Evolutionary conservation across 441 rosid genomes (phyloP), one percentile per base, ranked within the genome.

Genomic region (Jatropha podagrica): DNA sequence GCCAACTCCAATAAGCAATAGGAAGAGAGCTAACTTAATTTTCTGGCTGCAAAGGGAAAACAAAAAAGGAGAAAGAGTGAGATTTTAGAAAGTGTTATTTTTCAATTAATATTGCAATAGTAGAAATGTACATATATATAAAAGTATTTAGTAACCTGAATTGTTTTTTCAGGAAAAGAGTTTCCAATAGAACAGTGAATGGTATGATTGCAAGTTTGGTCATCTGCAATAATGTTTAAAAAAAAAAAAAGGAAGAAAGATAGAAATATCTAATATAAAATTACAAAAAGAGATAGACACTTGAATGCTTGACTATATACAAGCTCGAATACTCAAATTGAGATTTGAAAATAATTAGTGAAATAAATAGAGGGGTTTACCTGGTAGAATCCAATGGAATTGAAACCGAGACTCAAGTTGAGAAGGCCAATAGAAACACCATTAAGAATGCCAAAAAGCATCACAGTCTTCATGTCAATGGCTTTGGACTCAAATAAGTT

Each of bases 151-250:
- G 10, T 59, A 54, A 94, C 99, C 98, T 96, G 86, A 96, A 96
- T 80, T 93, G 92, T 84, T 93, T 96, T 67, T 90, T 91, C 20
- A 92, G 80, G 85, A 96, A 96, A 75, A 96, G 73, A 20, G 99
- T 96, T 85, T 96, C 99, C 81, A 96, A 72, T 42, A 92, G 75
- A 4, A 96, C 98, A 59, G 99, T 96, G 85, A 92, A 96, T 64
- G 99, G 99, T 74, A 96, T 93, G 73, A 96, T 96, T 63, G 99
- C 97, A 79, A 96, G 94, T 82, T 96, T 96, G 44, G 99, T 96
- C 99, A 96, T 96, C 98, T 92, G 89, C 69, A 32, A 32, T 2
- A 32, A 32, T 32, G 2, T 32, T 32, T 32, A 1, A 32, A 32
- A 32, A 32, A 27, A 27, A 27, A 32, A 32, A 32, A 32, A 32